Percentiles rank a stretch among this genome's conserved stretches.
Conservation (phyloP, 352 stramenopile species). For the Pythium guiyangense region DNA sequence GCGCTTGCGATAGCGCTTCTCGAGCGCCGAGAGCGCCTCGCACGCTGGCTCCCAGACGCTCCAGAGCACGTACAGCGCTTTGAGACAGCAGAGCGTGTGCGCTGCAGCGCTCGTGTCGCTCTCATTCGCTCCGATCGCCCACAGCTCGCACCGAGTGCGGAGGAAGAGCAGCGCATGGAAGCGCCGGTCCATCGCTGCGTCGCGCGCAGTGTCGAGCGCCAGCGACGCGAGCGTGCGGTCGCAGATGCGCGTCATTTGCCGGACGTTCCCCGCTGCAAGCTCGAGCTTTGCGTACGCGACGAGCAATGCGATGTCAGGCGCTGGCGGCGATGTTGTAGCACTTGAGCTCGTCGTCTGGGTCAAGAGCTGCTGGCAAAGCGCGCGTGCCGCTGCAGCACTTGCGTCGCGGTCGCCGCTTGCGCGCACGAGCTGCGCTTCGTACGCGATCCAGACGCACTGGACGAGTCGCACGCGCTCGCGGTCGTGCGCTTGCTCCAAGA, state of each 20-base stretch:
- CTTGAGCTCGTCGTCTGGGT: too few relatives aligned
- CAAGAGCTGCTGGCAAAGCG: slow-evolving; percentile 32
- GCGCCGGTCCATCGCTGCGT: slow-evolving; percentile 6
- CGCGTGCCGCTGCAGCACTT: slow-evolving; percentile 15
- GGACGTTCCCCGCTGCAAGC: slow-evolving; percentile 30
- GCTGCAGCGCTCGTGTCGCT: background rate
- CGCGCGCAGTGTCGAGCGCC: background rate
- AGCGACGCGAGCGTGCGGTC: slow-evolving; percentile 46
- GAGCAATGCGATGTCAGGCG: slow-evolving; percentile 24
- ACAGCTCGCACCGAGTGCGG: slow-evolving; percentile 32
- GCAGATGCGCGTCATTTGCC: slow-evolving; percentile 47
- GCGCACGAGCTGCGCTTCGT: slow-evolving; percentile 26
- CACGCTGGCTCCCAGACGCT: slow-evolving; percentile 22
- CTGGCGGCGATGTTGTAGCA: background rate
- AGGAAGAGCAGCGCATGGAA: slow-evolving; percentile 62
- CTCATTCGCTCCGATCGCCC: background rate
- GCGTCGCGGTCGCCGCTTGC: background rate
- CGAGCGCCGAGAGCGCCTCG: slow-evolving; percentile 29
- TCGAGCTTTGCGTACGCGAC: slow-evolving; percentile 57
- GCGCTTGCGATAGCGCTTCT: slow-evolving; percentile 30
- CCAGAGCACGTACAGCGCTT: slow-evolving; percentile 32
- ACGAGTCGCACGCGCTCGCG: slow-evolving; percentile 7
- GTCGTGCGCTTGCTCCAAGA: slow-evolving; percentile 15
- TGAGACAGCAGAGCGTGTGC: slow-evolving; percentile 8
- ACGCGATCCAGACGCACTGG: slow-evolving; percentile 50